A percentile compares a stretch with the other conserved stretches of the same genome.
These are phyloP conservation scores for Phytophthora pluvialis DNA, from an alignment of 352 stramenopile genomes.

Conservation along the genomic window DNA sequence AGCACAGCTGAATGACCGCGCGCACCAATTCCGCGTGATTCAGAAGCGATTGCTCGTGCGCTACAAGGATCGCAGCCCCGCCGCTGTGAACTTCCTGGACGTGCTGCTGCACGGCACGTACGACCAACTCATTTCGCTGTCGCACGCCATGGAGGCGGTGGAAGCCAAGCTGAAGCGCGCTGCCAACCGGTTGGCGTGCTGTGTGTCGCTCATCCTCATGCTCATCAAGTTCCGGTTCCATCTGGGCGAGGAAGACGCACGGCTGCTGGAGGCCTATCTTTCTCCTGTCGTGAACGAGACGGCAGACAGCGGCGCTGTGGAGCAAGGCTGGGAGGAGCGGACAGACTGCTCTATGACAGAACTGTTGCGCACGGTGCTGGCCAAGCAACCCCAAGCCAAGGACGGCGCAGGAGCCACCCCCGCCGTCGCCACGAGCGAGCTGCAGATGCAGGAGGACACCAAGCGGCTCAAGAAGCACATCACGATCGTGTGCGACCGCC, in stretches of 20 bases:
- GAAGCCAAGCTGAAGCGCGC: conserved; percentile 58
- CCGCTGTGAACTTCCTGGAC: conserved; percentile 82
- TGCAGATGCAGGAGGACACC: conserved; percentile 79
- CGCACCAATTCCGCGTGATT: conserved; percentile 90
- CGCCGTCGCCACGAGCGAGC: conserved; percentile 38
- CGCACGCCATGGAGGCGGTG: conserved; percentile 71
- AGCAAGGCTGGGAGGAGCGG: conserved; percentile 91
- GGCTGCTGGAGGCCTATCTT: conserved; percentile 69
- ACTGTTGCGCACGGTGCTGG: conserved; percentile 78
- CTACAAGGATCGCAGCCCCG: conserved; percentile 90
- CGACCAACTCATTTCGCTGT: conserved; percentile 78
- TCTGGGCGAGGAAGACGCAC: conserved; percentile 67
- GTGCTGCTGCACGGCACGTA: conserved; percentile 89
- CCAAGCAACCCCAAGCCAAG: conserved; percentile 60
- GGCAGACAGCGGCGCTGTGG: conserved; percentile 37
- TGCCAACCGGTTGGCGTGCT: conserved; percentile 74
- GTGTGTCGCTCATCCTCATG: conserved; percentile 79
- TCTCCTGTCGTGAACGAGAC: conserved; percentile 62
- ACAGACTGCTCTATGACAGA: conserved; percentile 88
- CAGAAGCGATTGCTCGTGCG: conserved; percentile 91
- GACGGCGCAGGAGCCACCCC: conserved; percentile 32
- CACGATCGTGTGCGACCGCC: conserved; percentile 88
- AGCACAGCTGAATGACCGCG: conserved; percentile 81
- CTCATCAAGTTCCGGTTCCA: conserved; percentile 86
- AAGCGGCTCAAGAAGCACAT: conserved; percentile 93